These are phyloP conservation scores for Plasmodium gonderi DNA, from an alignment of 169 alveolate species.

Conservation along the genomic window DNA sequence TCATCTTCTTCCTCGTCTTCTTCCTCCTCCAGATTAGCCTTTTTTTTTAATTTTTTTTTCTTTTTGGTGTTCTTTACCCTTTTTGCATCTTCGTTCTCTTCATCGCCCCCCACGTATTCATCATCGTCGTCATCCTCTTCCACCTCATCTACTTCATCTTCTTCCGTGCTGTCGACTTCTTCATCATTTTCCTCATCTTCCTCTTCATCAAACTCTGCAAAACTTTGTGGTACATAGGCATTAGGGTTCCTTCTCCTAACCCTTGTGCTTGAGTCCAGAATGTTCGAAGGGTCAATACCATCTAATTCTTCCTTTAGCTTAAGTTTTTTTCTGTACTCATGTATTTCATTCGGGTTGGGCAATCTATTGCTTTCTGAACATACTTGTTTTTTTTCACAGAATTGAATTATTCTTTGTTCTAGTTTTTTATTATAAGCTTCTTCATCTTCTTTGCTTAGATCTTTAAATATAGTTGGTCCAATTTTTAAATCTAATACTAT, in stretches of 20 bases:
- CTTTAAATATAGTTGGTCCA: constrained; percentile 73
- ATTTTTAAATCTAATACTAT: constrained; percentile 57
- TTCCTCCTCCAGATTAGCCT: neutral
- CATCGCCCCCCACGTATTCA: neutral
- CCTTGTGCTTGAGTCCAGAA: constrained; percentile 62
- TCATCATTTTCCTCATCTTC: constrained; percentile 34
- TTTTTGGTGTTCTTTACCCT: neutral
- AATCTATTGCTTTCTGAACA: constrained; percentile 53
- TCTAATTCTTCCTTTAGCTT: constrained; percentile 68
- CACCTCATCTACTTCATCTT: neutral
- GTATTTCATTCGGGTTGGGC: constrained; percentile 61
- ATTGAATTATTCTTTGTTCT: constrained; percentile 35
- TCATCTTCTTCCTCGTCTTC: constrained; percentile 8
- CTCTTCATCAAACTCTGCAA: constrained; percentile 41
- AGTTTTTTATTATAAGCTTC: constrained; percentile 57
- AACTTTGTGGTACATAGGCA: neutral
- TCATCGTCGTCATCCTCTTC: neutral
- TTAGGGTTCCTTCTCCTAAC: constrained; percentile 58
- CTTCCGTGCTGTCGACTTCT: constrained; percentile 2
- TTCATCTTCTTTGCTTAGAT: constrained; percentile 56
- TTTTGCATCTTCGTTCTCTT: neutral
- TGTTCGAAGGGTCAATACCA: constrained; percentile 72
- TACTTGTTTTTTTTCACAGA: constrained; percentile 55
- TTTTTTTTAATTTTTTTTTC: neutral
- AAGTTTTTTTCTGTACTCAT: constrained; percentile 42